Evolutionary conservation across 2,329 filamentous ascomycete genomes (phyloP).

Genomic region (Pseudogymnoascus sp.): DNA sequence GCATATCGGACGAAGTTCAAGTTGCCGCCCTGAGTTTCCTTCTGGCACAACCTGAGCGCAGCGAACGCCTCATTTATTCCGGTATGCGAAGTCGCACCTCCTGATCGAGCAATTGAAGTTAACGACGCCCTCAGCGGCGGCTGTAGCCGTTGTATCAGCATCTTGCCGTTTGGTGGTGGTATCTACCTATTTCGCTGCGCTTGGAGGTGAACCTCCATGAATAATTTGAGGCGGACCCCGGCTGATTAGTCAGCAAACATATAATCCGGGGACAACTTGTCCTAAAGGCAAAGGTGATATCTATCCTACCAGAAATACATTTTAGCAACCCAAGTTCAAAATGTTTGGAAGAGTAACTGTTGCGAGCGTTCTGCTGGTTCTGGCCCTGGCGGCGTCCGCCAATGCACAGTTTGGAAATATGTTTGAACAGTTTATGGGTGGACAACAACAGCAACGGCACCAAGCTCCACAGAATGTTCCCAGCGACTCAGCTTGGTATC

Average conservation of each 20-base stretch:
- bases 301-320: neutral
- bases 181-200: conserved; percentile 11
- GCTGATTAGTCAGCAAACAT: neutral
- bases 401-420: conserved; percentile 79
- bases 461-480: conserved; percentile 69
- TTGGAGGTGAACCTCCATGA: conserved; percentile 3
- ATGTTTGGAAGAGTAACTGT: conserved; percentile 22
- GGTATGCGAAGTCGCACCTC: conserved; percentile 12
- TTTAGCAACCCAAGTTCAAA: neutral
- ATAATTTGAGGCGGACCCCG: conserved; percentile 10
- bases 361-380: conserved; percentile 40
- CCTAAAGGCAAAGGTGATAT: neutral
- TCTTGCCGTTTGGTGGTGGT: conserved; percentile 22
- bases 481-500: conserved; percentile 77
- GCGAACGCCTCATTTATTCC: conserved; percentile 25
- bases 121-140: conserved; percentile 35
- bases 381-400: conserved; percentile 44
- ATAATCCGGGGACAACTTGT: neutral
- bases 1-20: conserved; percentile 25
- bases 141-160: conserved; percentile 38
- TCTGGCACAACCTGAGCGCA: conserved; percentile 17
- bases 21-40: conserved; percentile 10
- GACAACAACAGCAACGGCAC: conserved; percentile 50
- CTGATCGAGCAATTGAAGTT: conserved; percentile 22
- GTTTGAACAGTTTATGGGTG: conserved; percentile 88